Base-by-base conservation (phyloP, 495 filamentous ascomycete species). In the Baudoinia panamericana region DNA sequence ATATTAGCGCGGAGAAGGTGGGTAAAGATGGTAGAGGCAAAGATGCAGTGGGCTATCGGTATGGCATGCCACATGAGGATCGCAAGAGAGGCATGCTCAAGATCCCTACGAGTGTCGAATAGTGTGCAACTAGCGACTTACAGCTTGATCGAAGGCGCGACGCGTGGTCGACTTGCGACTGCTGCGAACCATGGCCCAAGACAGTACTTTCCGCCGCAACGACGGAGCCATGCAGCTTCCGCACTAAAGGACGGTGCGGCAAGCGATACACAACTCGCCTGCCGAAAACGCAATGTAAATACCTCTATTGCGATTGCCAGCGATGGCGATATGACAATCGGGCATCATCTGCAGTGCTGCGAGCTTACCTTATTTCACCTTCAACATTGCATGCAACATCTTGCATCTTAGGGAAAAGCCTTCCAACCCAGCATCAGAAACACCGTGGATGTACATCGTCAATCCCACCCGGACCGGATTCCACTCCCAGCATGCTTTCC, bases 1-100 rank as follows among this genome's bases (percentile, higher is more conserved):
- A 88, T 43, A 59, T 72, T 34, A 74, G 62, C 40, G 64, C 66
- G 30, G 64, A 78, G 56, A 68, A 64, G n/a, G 71, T 67, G 1
- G 79, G 79, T 1, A 48, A 53, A 33, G 67, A 79, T 55, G 63
- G 59, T 7, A 45, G 63, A 36, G 46, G 49, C 15, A 30, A 29
- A 20, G 44, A 45, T 41, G 63, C 61, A 1, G 56, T 65, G 10
- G 80, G 80, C 12, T 70, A 66, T 36, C 65, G 80, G 43, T 84
- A 84, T 58, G 80, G 80, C 40, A 63, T 80, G 10, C 80, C 80
- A 37, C 67, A 67, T 41, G 57, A 78, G 46, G 80, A 84, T 46
- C 63, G 80, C 28, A 84, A 82, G 68, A 78, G 71, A 61, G 80
- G 79, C 18, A 66, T 73, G 53, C 61, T 80, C 40, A 84, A 82